Conservation (phyloP, 2,329 filamentous ascomycete genomes). For the Zymoseptoria crescenta region DNA sequence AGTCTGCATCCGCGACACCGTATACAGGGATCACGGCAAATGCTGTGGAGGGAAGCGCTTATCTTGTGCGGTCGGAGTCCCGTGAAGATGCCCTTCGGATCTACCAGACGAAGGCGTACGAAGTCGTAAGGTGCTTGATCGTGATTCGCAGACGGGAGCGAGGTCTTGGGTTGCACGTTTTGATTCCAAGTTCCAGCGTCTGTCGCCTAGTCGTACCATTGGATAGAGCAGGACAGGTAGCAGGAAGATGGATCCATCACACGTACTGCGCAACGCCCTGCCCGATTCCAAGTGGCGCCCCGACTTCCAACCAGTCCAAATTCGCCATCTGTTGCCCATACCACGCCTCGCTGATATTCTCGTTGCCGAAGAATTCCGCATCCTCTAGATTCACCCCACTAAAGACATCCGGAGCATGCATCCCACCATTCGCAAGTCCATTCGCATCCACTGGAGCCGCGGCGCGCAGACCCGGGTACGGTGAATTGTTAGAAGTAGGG, state of each 20-base stretch:
- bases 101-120: slow-evolving; percentile 35
- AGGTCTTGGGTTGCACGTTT: not conserved
- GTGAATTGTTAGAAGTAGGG: slow-evolving; percentile 1
- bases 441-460: not conserved
- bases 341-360: slow-evolving; percentile 20
- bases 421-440: not conserved
- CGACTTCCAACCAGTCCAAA: slow-evolving; percentile 18
- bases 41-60: slow-evolving; percentile 27
- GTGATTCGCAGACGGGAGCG: not conserved
- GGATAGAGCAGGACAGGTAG: not conserved
- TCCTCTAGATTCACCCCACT: slow-evolving; percentile 13
- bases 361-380: slow-evolving; percentile 16
- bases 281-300: not conserved
- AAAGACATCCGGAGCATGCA: not conserved
- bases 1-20: not conserved
- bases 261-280: not conserved
- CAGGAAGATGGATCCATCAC: not conserved
- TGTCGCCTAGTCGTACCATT: not conserved
- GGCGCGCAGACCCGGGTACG: not conserved
- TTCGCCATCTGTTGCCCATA: slow-evolving; percentile 21
- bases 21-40: not conserved
- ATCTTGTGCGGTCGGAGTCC: slow-evolving; percentile 24
- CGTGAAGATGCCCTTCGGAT: slow-evolving; percentile 30
- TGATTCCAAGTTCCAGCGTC: not conserved
- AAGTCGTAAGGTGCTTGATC: slow-evolving; percentile 34